Evolutionary conservation across 2,329 filamentous ascomycete genomes (phyloP), one percentile per base, ranked within the genome.

Genomic region (Paraconiothyrium brasiliense): DNA sequence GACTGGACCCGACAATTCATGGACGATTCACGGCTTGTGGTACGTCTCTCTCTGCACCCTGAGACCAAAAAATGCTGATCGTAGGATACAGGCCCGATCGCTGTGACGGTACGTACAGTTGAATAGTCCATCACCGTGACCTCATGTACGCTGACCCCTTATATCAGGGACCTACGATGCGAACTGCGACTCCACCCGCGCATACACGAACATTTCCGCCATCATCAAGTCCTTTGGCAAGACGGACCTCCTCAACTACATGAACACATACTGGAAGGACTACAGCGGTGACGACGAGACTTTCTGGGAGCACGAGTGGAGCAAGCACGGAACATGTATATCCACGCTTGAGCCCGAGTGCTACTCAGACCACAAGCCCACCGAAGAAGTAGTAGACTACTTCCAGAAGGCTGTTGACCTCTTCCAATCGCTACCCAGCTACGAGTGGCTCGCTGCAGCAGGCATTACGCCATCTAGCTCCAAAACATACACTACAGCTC

Each of bases 11-110:
- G 78, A 78, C 54, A 85, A 92, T 72, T 89, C 87, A 6, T 94
- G 90, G 90, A 92, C 90, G 1, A 85, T 92, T 44, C 91, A 93
- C 72, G 90, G 90, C 1, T 82, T 93, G 9, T 91, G 86, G 84
- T 85, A 74, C 43, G 78, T 44, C 37, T 4, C 22, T 44, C 16
- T 47, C 14, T 35, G 5, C n/a, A 16, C n/a, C 16, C 20, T 9
- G 9, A 11, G 30, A 4, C 6, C 32, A 14, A 37, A 22, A 13
- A 20, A 35, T 9, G 50, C 43, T 54, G n/a, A 54, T 32, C 20
- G 24, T 20, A n/a, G 10, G 3, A 35, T 10, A n/a, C 47, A 79
- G 80, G 81, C 82, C 82, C 4, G 82, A 84, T 68, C 80, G 78
- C 69, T 93, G 91, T 71, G 88, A 91, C 65, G 90, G 20, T 20